Conservation (phyloP, 768 basidiomycete genomes). For the Leccinum arenicola region DNA sequence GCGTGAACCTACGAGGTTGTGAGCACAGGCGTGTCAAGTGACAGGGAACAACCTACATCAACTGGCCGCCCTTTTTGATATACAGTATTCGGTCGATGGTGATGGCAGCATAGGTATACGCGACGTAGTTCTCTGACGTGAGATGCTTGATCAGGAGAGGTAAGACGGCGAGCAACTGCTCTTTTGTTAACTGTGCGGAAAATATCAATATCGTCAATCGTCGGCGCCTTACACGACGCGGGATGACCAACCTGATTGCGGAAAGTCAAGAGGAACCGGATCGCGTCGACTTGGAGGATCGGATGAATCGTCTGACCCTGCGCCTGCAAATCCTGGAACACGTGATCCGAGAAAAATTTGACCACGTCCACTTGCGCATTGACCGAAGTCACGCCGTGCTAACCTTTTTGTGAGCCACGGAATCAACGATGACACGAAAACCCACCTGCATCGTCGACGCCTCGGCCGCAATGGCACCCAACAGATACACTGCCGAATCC, state of each 20-base stretch:
- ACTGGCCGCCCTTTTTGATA: constrained; percentile 75
- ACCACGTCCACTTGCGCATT: constrained; percentile 93
- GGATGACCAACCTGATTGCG: constrained; percentile 73
- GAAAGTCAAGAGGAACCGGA: constrained; percentile 92
- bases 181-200: constrained; percentile 73
- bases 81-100: constrained; percentile 95
- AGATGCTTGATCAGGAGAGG: constrained; percentile 85
- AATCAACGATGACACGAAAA: background rate
- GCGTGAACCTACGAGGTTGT: constrained; percentile 62
- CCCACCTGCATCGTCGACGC: constrained; percentile 82
- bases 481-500: constrained; percentile 87
- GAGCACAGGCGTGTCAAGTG: background rate
- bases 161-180: constrained; percentile 87
- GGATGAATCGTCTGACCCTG: constrained; percentile 67
- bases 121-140: constrained; percentile 81
- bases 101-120: constrained; percentile 95
- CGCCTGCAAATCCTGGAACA: constrained; percentile 80
- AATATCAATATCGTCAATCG: background rate
- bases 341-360: constrained; percentile 91
- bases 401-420: background rate
- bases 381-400: constrained; percentile 93
- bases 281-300: constrained; percentile 93
- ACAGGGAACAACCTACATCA: constrained; percentile 54
- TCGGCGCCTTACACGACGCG: background rate
- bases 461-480: constrained; percentile 90